phyloP scores from a whole-genome alignment of 495 filamentous ascomycete genomes.

The Aspergillus carlsbadensis region DNA sequence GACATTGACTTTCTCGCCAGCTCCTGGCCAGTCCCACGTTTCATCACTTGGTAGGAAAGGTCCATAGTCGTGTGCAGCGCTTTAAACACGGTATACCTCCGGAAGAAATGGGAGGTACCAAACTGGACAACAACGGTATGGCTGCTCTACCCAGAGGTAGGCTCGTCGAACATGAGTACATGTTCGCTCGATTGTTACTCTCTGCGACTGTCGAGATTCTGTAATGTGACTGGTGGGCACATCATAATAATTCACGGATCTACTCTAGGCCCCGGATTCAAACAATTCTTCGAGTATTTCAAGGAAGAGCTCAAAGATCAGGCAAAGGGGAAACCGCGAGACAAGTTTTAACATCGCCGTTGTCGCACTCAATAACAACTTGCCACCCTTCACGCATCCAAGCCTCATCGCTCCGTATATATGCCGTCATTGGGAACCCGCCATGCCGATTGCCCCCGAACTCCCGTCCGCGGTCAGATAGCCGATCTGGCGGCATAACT shows the following conservation, averaged over 20 bases:
- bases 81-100: slow-evolving; percentile 53
- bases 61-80: slow-evolving; percentile 55
- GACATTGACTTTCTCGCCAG: slow-evolving; percentile 35
- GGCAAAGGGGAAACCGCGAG: slow-evolving; percentile 45
- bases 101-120: slow-evolving; percentile 58
- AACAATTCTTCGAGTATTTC: slow-evolving; percentile 54
- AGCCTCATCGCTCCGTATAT: too few relatives aligned
- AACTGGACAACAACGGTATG: slow-evolving; percentile 50
- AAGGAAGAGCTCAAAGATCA: slow-evolving; percentile 61
- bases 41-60: slow-evolving; percentile 54
- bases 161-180: not conserved
- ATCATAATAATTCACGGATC: slow-evolving; percentile 9
- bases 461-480: too few relatives aligned
- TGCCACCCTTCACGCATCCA: too few relatives aligned
- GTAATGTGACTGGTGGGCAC: too few relatives aligned
- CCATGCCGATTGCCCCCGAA: too few relatives aligned
- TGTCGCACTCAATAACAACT: too few relatives aligned
- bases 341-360: slow-evolving; percentile 41
- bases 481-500: too few relatives aligned
- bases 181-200: too few relatives aligned
- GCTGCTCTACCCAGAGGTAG: not conserved
- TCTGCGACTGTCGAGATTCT: too few relatives aligned
- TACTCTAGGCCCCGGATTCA: slow-evolving; percentile 26
- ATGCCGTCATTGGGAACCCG: too few relatives aligned
- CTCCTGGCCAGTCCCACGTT: slow-evolving; percentile 60